Evolutionary conservation across 257 asterid genomes (phyloP).

Genomic region (Henckelia pumila): DNA sequence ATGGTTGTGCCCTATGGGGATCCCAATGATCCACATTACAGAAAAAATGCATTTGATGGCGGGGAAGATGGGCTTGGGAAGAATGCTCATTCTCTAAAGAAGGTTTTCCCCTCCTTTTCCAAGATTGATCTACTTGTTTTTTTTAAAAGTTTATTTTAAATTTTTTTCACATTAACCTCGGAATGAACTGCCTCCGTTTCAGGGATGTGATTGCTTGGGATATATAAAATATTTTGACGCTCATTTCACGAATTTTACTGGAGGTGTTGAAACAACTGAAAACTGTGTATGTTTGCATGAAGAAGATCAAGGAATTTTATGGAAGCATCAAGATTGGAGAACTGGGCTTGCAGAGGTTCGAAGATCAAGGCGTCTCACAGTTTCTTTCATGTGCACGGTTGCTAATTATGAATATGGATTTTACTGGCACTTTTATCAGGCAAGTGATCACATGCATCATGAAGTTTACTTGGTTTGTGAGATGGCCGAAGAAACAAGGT

Average conservation of each 20-base stretch:
- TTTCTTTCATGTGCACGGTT: slow-evolving; percentile 89
- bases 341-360: slow-evolving; percentile 92
- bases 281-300: slow-evolving; percentile 98
- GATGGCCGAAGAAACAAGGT: too few relatives aligned
- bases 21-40: slow-evolving; percentile 96
- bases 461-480: too few relatives aligned
- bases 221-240: slow-evolving; percentile 85
- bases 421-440: slow-evolving; percentile 99
- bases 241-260: slow-evolving; percentile 81
- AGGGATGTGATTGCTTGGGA: slow-evolving; percentile 99
- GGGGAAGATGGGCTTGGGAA: slow-evolving; percentile 99
- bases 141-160: too few relatives aligned
- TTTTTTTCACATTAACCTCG: too few relatives aligned
- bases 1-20: slow-evolving; percentile 52
- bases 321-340: slow-evolving; percentile 99
- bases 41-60: slow-evolving; percentile 98
- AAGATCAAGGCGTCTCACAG: slow-evolving; percentile 94
- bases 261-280: slow-evolving; percentile 92
- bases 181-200: too few relatives aligned
- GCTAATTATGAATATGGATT: slow-evolving; percentile 97
- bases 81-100: slow-evolving; percentile 95
- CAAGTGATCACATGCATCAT: slow-evolving; percentile 34
- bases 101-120: slow-evolving; percentile 44
- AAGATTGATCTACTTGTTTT: too few relatives aligned
- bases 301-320: slow-evolving; percentile 91